Evolutionary conservation across 768 basidiomycete genomes (phyloP), one percentile per base, ranked within the genome.

Genomic region (Boletus reticuloceps): DNA sequence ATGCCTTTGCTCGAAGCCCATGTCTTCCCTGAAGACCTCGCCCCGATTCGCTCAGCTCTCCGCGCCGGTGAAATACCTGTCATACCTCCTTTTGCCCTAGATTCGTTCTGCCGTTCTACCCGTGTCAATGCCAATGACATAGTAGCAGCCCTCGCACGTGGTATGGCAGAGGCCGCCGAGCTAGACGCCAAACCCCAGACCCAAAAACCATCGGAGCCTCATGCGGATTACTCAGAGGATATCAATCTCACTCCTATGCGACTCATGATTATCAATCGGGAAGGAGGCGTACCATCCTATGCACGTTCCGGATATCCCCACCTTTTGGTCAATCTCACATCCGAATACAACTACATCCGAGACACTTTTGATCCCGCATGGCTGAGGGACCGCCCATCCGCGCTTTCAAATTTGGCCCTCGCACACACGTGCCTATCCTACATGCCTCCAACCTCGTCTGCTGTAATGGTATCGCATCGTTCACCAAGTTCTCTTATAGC

Each of bases 211-310:
- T 56, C 54, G 31, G 67, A 72, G n/a, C 62, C 74, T 16, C 69
- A 75, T 41, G 66, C 66, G 13, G 74, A 77, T 34, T 69, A 71
- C 53, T 77, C 79, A 0, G 76, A 78, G 31, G 82, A 86, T 32
- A 72, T 86, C 52, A 91, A 98, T 72, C 82, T 99, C 54, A 95
- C 94, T 5, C 97, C 97, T 1, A 77, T 98, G 51, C 89, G 97
- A 29, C 81, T 99, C 55, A 95, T 99, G 90, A 89, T 98, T 71
- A 98, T 99, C 72, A 96, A 94, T 70, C 83, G 89, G 19, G 92
- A 96, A 72, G 97, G 97, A 22, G 97, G 97, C 14, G 88, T 98
- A 4, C 97, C 97, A 20, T 98, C 97, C 0, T 98, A 98, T 69
- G 97, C 97, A 36, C 92, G 97, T 31, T 83, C 82, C 11, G 97